phyloP scores from a whole-genome alignment of 164 flowering plant genomes.

The Sextonia rubra region DNA sequence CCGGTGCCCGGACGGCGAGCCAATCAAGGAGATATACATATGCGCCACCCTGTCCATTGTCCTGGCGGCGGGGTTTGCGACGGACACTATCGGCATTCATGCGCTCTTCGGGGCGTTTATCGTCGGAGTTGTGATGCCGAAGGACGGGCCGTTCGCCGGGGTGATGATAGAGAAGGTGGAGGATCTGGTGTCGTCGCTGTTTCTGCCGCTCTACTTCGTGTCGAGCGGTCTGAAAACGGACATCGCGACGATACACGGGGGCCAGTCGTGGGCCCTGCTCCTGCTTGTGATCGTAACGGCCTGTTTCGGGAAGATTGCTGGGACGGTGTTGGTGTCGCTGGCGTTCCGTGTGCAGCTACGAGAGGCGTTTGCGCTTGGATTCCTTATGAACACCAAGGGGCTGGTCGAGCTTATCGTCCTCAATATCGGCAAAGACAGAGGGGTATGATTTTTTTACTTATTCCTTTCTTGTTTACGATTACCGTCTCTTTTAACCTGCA shows the following conservation, averaged over 20 bases:
- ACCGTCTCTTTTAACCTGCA: no score
- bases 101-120: constrained; percentile 27
- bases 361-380: constrained; percentile 26
- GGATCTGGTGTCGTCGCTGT: constrained; percentile 23
- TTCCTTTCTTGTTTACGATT: neutral
- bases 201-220: constrained; percentile 29
- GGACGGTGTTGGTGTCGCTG: constrained; percentile 16
- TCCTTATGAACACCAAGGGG: constrained; percentile 35
- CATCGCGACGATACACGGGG: constrained; percentile 25
- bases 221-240: constrained; percentile 30
- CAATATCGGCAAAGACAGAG: constrained; percentile 31
- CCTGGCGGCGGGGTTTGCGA: constrained; percentile 22
- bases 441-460: constrained; percentile 10
- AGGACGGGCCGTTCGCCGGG: constrained; percentile 26
- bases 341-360: constrained; percentile 8
- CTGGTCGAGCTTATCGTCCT: constrained; percentile 35
- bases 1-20: constrained; percentile 23
- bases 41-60: constrained; percentile 18
- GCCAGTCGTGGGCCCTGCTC: constrained; percentile 24
- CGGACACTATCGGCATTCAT: constrained; percentile 27
- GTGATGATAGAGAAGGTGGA: constrained; percentile 28
- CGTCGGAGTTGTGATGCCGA: constrained; percentile 22
- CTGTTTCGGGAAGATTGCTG: constrained; percentile 23
- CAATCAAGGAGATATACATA: constrained; percentile 23
- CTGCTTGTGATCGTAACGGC: constrained; percentile 19